Percentiles rank a stretch among this genome's conserved stretches.
Conservation (phyloP, 805 yeast species). For the Schizosaccharomyces octosporus region DNA sequence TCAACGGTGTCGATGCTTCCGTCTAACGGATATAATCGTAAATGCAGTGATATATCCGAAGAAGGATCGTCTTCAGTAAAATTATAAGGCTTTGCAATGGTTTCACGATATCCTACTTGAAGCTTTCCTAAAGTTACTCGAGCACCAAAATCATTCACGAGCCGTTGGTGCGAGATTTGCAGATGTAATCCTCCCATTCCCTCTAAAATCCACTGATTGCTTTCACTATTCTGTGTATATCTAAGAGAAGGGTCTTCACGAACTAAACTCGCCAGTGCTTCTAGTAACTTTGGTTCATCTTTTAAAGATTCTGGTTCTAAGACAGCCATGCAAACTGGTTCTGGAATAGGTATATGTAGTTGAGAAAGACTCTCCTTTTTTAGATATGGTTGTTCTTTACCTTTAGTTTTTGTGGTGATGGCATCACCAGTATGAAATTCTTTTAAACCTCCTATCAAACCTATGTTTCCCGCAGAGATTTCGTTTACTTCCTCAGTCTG, state of each 20-base stretch:
- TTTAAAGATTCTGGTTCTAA: slow-evolving; percentile 67
- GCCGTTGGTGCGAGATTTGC: slow-evolving; percentile 62
- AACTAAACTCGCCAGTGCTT: slow-evolving; percentile 38
- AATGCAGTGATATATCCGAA: not conserved
- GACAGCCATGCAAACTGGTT: slow-evolving; percentile 73
- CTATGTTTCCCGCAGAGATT: slow-evolving; percentile 61
- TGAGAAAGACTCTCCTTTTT: too few relatives aligned
- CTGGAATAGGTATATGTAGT: slow-evolving; percentile 41
- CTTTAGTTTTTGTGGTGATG: slow-evolving; percentile 25
- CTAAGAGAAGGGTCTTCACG: slow-evolving; percentile 79
- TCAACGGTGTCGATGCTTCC: not conserved
- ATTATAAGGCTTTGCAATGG: not conserved
- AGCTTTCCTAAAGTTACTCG: slow-evolving; percentile 59
- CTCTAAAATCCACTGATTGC: slow-evolving; percentile 66
- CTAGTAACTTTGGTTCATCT: slow-evolving; percentile 49
- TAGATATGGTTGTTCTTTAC: slow-evolving; percentile 15
- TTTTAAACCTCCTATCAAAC: slow-evolving; percentile 56
- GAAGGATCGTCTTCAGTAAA: not conserved
- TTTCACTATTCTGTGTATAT: slow-evolving; percentile 46
- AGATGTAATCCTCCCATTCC: slow-evolving; percentile 96
- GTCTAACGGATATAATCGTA: not conserved
- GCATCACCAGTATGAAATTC: slow-evolving; percentile 81
- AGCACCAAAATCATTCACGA: slow-evolving; percentile 61
- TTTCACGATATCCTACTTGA: slow-evolving; percentile 71
- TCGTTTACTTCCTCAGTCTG: slow-evolving; percentile 43